Evolutionary conservation across 805 yeast species (phyloP).

Genomic region (Myxozyma monticola): DNA sequence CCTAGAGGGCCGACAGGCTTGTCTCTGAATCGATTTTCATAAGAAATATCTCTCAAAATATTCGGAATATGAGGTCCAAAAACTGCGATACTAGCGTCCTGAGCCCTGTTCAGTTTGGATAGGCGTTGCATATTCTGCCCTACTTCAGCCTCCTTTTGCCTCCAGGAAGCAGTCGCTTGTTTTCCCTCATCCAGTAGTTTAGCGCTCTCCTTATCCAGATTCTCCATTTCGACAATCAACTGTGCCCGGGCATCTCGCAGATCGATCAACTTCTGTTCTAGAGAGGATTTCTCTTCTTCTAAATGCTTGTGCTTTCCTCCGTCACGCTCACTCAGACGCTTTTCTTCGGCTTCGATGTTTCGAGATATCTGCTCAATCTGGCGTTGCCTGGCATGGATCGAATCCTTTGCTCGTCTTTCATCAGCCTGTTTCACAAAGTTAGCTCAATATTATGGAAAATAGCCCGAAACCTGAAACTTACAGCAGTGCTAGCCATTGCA

Average conservation of each 20-base stretch:
- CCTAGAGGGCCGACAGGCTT: slow-evolving; percentile 85
- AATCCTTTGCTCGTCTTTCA: too few relatives aligned
- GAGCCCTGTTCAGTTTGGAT: slow-evolving; percentile 25
- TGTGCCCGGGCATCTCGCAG: too few relatives aligned
- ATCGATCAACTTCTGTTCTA: slow-evolving; percentile 4
- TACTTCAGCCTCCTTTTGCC: slow-evolving; percentile 20
- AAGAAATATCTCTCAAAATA: slow-evolving; percentile 46
- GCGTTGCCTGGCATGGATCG: too few relatives aligned
- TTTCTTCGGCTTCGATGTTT: not conserved
- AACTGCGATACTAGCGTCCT: slow-evolving; percentile 45
- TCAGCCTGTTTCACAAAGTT: too few relatives aligned
- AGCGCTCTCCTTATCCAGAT: too few relatives aligned
- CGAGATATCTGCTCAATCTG: not conserved
- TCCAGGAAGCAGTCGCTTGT: slow-evolving; percentile 1
- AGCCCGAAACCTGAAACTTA: too few relatives aligned
- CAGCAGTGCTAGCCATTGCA: too few relatives aligned
- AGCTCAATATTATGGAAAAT: too few relatives aligned
- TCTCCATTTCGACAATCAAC: too few relatives aligned
- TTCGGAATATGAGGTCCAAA: slow-evolving; percentile 51
- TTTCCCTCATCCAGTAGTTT: not conserved
- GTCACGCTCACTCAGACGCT: slow-evolving; percentile 3
- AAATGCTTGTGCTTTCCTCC: slow-evolving; percentile 2
- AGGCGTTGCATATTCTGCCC: slow-evolving; percentile 1
- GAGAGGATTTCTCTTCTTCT: slow-evolving; percentile 2
- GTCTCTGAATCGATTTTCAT: slow-evolving; percentile 44